These are phyloP conservation scores for Phytophthora tentaculata DNA, from an alignment of 352 stramenopile species.

Conservation along the genomic window DNA sequence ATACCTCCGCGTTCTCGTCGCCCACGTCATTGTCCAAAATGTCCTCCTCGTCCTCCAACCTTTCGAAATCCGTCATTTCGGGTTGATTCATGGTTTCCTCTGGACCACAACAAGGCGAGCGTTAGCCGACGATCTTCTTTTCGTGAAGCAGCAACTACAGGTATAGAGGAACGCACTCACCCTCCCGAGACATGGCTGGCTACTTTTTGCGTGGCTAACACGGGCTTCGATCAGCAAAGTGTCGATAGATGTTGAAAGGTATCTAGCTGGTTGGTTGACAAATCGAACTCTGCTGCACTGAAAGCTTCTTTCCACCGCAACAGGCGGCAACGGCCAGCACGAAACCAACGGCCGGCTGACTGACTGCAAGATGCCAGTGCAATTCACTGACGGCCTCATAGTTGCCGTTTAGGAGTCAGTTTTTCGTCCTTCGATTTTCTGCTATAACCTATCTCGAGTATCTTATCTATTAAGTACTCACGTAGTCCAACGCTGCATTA, in stretches of 20 bases:
- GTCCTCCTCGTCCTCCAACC: conserved; percentile 62
- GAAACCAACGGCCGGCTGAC: conserved; percentile 14
- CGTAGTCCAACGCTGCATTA: not conserved
- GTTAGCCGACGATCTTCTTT: conserved; percentile 1
- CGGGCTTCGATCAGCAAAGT: not conserved
- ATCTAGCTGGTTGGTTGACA: conserved; percentile 6
- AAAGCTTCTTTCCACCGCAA: conserved; percentile 1
- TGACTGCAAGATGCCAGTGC: conserved; percentile 1
- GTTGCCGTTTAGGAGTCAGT: conserved; percentile 10
- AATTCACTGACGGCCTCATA: conserved; percentile 12
- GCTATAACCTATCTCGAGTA: not conserved
- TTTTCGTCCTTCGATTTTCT: not conserved
- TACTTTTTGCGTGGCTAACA: too few relatives aligned
- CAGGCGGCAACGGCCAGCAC: conserved; percentile 13
- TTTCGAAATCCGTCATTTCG: conserved; percentile 50
- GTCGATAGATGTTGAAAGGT: conserved; percentile 26
- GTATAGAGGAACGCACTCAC: conserved; percentile 16
- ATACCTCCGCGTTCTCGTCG: conserved; percentile 72
- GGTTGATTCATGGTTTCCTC: conserved; percentile 47
- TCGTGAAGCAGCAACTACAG: not conserved
- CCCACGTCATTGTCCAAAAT: conserved; percentile 68
- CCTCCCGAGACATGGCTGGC: conserved; percentile 21
- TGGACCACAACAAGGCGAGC: conserved; percentile 11
- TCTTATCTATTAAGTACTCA: conserved; percentile 4
- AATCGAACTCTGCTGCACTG: not conserved